A percentile compares a stretch with the other conserved stretches of the same genome.
phyloP scores from a whole-genome alignment of 805 yeast species.

The Candida chauliodis region DNA sequence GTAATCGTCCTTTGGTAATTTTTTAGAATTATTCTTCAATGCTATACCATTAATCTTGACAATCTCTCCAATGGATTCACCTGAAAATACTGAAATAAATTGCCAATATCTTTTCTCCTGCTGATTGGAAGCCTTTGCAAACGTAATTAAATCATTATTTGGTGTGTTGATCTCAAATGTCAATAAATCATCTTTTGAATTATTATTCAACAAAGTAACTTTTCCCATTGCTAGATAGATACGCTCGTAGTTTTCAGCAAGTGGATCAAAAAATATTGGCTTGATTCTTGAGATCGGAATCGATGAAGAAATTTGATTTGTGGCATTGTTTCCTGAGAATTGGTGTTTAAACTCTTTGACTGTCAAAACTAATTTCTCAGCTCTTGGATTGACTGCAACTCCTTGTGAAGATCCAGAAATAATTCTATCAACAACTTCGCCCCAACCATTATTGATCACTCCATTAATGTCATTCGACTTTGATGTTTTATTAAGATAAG shows the following conservation, averaged over 20 bases:
- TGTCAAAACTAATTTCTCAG: slow-evolving; percentile 64
- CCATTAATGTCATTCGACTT: slow-evolving; percentile 15
- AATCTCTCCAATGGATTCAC: slow-evolving; percentile 69
- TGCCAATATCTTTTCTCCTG: slow-evolving; percentile 53
- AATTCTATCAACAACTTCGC: slow-evolving; percentile 75
- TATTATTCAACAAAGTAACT: slow-evolving; percentile 26
- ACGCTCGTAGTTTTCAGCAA: slow-evolving; percentile 57
- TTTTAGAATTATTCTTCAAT: slow-evolving; percentile 22
- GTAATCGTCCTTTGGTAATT: slow-evolving; percentile 45
- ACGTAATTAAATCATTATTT: slow-evolving; percentile 45
- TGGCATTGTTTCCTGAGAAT: slow-evolving; percentile 15
- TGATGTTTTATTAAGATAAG: slow-evolving; percentile 49
- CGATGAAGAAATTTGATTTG: slow-evolving; percentile 4
- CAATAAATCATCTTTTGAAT: slow-evolving; percentile 38
- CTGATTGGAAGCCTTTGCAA: slow-evolving; percentile 70
- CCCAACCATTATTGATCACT: slow-evolving; percentile 70
- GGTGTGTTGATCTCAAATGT: slow-evolving; percentile 55
- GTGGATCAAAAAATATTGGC: slow-evolving; percentile 62
- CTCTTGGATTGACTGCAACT: slow-evolving; percentile 77
- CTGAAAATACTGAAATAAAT: slow-evolving; percentile 68
- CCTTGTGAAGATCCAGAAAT: slow-evolving; percentile 73
- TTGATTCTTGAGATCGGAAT: slow-evolving; percentile 62
- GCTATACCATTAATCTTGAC: slow-evolving; percentile 61
- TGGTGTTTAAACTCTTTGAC: slow-evolving; percentile 68
- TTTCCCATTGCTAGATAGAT: slow-evolving; percentile 58